Conservation (phyloP, 768 basidiomycete species). For the Strobilomyces echinocephalus region DNA sequence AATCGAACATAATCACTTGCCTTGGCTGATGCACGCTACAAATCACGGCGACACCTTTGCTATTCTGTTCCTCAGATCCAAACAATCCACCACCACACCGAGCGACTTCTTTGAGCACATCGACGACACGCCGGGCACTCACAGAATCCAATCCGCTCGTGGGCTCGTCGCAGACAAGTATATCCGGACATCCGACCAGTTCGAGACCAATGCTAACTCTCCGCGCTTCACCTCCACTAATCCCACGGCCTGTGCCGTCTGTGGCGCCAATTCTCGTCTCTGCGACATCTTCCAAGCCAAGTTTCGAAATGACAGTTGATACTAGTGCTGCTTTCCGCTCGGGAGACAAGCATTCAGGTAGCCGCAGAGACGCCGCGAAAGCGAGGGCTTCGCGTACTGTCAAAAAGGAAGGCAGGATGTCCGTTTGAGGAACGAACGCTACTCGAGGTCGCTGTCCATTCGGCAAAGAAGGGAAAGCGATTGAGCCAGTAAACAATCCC, state of each 20-base stretch:
- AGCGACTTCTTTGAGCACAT: slow-evolving; percentile 71
- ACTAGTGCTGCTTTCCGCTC: slow-evolving; percentile 66
- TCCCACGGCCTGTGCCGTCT: slow-evolving; percentile 70
- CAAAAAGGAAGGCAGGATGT: slow-evolving; percentile 73
- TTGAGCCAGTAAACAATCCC: slow-evolving; percentile 61
- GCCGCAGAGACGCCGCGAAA: slow-evolving; percentile 80
- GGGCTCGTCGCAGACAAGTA: slow-evolving; percentile 86
- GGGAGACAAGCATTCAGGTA: slow-evolving; percentile 67
- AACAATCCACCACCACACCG: slow-evolving; percentile 35
- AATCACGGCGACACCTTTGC: slow-evolving; percentile 74
- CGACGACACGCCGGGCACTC: slow-evolving; percentile 76
- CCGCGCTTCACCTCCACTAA: slow-evolving; percentile 89
- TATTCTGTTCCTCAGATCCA: slow-evolving; percentile 24
- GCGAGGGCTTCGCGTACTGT: slow-evolving; percentile 78
- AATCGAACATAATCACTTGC: slow-evolving; percentile 31
- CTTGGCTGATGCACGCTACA: slow-evolving; percentile 88
- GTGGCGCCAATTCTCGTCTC: slow-evolving; percentile 64
- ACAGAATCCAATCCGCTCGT: slow-evolving; percentile 82
- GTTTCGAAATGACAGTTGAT: slow-evolving; percentile 63
- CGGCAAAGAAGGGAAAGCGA: slow-evolving; percentile 46
- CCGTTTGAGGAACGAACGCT: slow-evolving; percentile 86
- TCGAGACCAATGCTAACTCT: slow-evolving; percentile 89
- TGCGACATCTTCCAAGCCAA: slow-evolving; percentile 68
- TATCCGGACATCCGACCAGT: slow-evolving; percentile 77
- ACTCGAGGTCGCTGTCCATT: slow-evolving; percentile 46